phyloP scores from a whole-genome alignment of 345 rosid species.

The Melastoma malabathricum region DNA sequence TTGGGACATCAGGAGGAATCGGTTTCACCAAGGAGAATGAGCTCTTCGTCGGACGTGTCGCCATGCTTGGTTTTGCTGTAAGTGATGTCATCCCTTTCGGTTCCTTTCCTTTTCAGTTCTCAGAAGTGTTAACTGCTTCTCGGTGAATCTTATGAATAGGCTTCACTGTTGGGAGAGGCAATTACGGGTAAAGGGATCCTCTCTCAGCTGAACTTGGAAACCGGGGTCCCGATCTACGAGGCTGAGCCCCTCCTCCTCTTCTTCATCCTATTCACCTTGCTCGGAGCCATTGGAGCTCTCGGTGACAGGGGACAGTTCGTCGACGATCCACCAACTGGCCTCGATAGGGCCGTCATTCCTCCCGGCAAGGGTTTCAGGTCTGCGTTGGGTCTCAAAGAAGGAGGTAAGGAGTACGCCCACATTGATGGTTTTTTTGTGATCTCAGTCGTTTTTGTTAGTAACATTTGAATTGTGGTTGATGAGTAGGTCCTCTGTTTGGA shows the following conservation, averaged over 20 bases:
- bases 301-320: slow-evolving; percentile 88
- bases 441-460: not conserved
- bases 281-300: slow-evolving; percentile 93
- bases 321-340: slow-evolving; percentile 63
- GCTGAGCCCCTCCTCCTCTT: slow-evolving; percentile 94
- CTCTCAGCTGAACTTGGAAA: slow-evolving; percentile 71
- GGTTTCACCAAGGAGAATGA: slow-evolving; percentile 94
- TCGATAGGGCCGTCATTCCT: slow-evolving; percentile 69
- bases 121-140: no score
- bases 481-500: slow-evolving; percentile 78
- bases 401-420: slow-evolving; percentile 30
- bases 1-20: slow-evolving; percentile 93
- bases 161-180: slow-evolving; percentile 81
- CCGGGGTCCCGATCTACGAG: slow-evolving; percentile 89
- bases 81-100: slow-evolving; percentile 11
- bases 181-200: slow-evolving; percentile 90
- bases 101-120: not conserved
- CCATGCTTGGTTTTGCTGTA: slow-evolving; percentile 97
- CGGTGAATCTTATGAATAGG: slow-evolving; percentile 26
- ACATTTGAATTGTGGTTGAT: no score
- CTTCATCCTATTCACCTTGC: slow-evolving; percentile 84
- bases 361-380: slow-evolving; percentile 56
- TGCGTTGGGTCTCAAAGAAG: slow-evolving; percentile 82
- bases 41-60: slow-evolving; percentile 97
- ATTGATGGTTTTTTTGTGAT: not conserved